Percentiles rank a stretch among this genome's conserved stretches.
These are phyloP conservation scores for Dictyostelium capitatum DNA, from an alignment of 78 protist species.

Conservation along the genomic window DNA sequence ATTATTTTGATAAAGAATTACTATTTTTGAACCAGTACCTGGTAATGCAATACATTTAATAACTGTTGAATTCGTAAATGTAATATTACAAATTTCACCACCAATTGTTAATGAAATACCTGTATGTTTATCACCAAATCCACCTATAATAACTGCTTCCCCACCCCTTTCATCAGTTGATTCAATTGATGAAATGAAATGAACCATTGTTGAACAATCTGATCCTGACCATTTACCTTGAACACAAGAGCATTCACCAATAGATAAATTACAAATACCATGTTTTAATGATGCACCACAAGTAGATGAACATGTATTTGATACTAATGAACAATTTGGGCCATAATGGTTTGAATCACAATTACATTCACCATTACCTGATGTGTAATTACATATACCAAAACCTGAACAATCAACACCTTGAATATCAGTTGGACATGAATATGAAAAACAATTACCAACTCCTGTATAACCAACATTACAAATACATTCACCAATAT, in stretches of 20 bases:
- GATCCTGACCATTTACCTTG: neutral
- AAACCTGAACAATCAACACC: slow-evolving; percentile 3
- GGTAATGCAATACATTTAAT: neutral
- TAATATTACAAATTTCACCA: neutral
- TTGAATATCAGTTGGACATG: too few relatives aligned
- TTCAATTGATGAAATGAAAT: neutral
- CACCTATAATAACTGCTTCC: neutral
- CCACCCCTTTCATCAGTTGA: neutral
- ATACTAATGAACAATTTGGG: too few relatives aligned
- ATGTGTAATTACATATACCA: neutral
- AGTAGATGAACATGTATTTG: too few relatives aligned
- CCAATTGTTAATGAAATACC: neutral
- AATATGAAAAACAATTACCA: too few relatives aligned
- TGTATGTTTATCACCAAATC: neutral
- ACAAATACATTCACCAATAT: neutral
- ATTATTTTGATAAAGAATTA: neutral
- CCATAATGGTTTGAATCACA: neutral
- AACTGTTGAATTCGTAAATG: neutral
- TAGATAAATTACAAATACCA: neutral
- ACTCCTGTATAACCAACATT: neutral
- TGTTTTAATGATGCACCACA: neutral
- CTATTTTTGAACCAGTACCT: neutral
- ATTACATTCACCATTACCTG: neutral
- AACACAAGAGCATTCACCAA: neutral
- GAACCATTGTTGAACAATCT: neutral